Conservation (phyloP, 805 yeast species). For the Wickerhamomyces subpelliculosus region DNA sequence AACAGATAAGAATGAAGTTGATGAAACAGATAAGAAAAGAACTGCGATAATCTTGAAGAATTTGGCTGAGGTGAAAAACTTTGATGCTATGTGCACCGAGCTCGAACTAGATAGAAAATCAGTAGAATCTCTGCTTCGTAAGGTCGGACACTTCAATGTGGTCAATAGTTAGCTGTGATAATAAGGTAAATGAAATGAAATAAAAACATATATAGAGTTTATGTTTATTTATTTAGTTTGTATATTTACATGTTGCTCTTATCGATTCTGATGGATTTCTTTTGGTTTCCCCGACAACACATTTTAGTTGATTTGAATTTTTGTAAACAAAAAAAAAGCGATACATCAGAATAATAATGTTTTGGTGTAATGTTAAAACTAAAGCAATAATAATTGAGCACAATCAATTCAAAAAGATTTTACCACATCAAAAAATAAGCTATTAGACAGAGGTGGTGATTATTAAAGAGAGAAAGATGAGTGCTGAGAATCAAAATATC, state of each 20-base stretch:
- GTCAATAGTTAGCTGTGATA: slow-evolving; percentile 27
- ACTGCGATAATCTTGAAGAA: slow-evolving; percentile 26
- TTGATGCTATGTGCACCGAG: slow-evolving; percentile 68
- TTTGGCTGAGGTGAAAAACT: slow-evolving; percentile 43
- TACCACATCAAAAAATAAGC: no score
- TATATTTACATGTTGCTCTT: no score
- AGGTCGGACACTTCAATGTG: slow-evolving; percentile 43
- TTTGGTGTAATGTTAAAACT: no score
- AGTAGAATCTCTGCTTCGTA: slow-evolving; percentile 41
- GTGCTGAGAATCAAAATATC: slow-evolving; percentile 38
- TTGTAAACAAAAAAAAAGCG: slow-evolving; percentile 1
- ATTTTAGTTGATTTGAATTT: no score
- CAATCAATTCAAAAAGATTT: no score
- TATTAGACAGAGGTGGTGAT: no score
- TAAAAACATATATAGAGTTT: neutral
- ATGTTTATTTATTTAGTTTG: no score
- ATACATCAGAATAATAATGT: no score
- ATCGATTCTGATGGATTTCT: no score
- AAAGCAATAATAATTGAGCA: no score
- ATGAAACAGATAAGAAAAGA: slow-evolving; percentile 3
- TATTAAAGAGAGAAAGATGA: no score
- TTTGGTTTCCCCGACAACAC: neutral
- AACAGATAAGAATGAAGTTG: neutral
- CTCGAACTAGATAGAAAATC: slow-evolving; percentile 49
- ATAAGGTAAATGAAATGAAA: no score